A percentile compares a stretch with the other conserved stretches of the same genome.
phyloP scores from a whole-genome alignment of 768 basidiomycete species.

The Boletus sensibilis region DNA sequence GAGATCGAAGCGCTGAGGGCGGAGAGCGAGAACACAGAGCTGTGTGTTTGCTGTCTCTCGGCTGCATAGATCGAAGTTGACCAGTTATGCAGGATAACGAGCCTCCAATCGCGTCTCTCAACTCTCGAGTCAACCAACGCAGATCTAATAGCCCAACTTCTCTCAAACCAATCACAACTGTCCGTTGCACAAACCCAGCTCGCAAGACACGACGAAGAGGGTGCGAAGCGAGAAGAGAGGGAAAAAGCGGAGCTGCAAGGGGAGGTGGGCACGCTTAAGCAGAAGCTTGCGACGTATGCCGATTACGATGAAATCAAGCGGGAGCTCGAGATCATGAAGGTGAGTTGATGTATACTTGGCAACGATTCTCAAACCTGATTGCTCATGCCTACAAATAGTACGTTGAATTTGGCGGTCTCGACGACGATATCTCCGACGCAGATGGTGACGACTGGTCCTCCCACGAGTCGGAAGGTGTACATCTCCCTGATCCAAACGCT shows the following conservation, averaged over 20 bases:
- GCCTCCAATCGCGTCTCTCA: constrained; percentile 67
- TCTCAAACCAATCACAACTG: constrained; percentile 20
- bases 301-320: constrained; percentile 99
- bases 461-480: constrained; percentile 49
- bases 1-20: constrained; percentile 90
- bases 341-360: constrained; percentile 29
- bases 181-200: constrained; percentile 19
- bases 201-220: constrained; percentile 14
- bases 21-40: constrained; percentile 67
- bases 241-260: constrained; percentile 38
- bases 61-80: background rate
- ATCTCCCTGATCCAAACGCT: constrained; percentile 87
- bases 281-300: constrained; percentile 64
- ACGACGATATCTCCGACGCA: constrained; percentile 53
- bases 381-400: constrained; percentile 50
- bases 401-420: constrained; percentile 92
- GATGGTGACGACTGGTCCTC: constrained; percentile 51
- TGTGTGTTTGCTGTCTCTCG: constrained; percentile 43
- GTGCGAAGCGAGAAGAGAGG: constrained; percentile 16
- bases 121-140: constrained; percentile 63
- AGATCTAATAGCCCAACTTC: constrained; percentile 15
- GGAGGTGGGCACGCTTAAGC: constrained; percentile 70
- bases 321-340: constrained; percentile 98
- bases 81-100: constrained; percentile 13
- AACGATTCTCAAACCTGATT: background rate